A percentile compares a stretch with the other conserved stretches of the same genome.
phyloP scores from a whole-genome alignment of 495 filamentous ascomycete genomes.

The Neurospora terricola region DNA sequence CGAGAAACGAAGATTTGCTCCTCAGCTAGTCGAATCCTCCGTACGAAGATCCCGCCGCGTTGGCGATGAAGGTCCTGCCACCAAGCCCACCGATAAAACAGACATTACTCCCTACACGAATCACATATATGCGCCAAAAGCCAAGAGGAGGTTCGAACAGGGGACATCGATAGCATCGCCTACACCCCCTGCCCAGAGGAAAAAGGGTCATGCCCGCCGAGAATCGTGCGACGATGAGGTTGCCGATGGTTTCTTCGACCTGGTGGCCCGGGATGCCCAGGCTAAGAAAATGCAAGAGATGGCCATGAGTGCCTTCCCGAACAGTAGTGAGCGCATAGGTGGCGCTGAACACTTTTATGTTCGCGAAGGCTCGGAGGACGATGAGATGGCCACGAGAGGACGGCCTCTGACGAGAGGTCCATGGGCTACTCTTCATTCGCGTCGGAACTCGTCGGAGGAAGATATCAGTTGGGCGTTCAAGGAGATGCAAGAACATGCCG shows the following conservation, averaged over 20 bases:
- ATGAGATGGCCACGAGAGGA: constrained; percentile 18
- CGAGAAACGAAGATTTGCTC: constrained; percentile 43
- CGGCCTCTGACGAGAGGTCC: constrained; percentile 25
- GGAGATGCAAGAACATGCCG: constrained; percentile 41
- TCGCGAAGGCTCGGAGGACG: constrained; percentile 40
- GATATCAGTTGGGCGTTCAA: constrained; percentile 40
- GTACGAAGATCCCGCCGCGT: constrained; percentile 43
- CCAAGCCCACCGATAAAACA: constrained; percentile 43
- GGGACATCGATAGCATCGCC: constrained; percentile 13
- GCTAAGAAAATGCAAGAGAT: constrained; percentile 45
- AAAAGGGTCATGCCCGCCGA: constrained; percentile 30
- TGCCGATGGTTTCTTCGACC: constrained; percentile 61
- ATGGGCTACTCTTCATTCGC: constrained; percentile 25
- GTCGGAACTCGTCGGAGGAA: constrained; percentile 35
- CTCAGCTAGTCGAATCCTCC: constrained; percentile 60
- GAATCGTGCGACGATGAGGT: constrained; percentile 60
- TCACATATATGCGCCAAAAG: constrained; percentile 44
- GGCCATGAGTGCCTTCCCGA: constrained; percentile 40
- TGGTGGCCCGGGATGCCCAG: constrained; percentile 68
- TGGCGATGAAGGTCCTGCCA: constrained; percentile 41
- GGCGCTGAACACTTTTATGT: constrained; percentile 47
- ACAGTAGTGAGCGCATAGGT: constrained; percentile 33
- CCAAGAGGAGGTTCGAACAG: constrained; percentile 20
- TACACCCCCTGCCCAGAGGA: not conserved
- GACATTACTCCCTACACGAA: constrained; percentile 49